Evolutionary conservation across 2,329 filamentous ascomycete species (phyloP), one percentile per base, ranked within the genome.

Genomic region (Dactylonectria estremocensis): DNA sequence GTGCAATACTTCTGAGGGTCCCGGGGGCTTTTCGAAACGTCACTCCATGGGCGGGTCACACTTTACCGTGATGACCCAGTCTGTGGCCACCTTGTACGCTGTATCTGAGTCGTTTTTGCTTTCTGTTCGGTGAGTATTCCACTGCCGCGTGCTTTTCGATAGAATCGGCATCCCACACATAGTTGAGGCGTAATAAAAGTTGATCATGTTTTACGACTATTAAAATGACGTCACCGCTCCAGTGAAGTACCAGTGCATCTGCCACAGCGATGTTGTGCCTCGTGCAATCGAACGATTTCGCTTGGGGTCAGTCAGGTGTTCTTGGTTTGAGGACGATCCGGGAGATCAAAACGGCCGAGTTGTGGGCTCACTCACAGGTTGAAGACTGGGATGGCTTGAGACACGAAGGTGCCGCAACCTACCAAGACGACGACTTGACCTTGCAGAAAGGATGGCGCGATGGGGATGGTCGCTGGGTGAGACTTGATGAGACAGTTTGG

Each of bases 1-100:
- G 73, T 76, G 70, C 75, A 80, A 79, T 77, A 76, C 75, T 78
- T 79, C 77, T 75, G 78, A 78, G 78, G 79, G 78, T 78, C 76
- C 76, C 79, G 77, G 80, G 80, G 79, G 79, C 77, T 80, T 77
- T 69, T 72, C 64, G 57, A 72, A 74, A 72, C 61, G 64, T 65
- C 54, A 69, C 65, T 68, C 56, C 59, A 55, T 71, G 68, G 65
- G 65, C 45, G 13, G 48, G 45, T 35, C 49, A 50, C 49, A 11
- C 62, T 55, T 43, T n/a, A 22, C 37, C 20, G 49, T 45, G 45
- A 50, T 9, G 16, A 22, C 35, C 45, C 9, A 22, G 45, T 66
- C 66, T 64, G 22, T 67, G 68, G 59, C 66, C 46, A 68, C 65
- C 61, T 61, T 69, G 66, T 69, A 72, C 61, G 60, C 55, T 64